Conservation (phyloP, 78 protist genomes). For the Capsaspora owczarzaki region DNA sequence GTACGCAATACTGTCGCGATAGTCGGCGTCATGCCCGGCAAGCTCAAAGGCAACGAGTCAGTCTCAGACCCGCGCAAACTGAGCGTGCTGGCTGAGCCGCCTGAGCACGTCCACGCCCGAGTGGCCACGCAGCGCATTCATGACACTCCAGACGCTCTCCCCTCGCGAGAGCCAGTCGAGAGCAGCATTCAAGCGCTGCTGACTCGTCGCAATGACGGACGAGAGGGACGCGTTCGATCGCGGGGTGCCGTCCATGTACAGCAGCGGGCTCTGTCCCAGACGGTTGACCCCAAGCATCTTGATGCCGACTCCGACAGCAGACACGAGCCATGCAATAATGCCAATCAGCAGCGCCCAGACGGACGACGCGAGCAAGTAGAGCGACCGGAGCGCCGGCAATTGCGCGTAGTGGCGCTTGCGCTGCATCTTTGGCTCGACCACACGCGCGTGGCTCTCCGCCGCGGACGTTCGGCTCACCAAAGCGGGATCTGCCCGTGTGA, state of each 20-base stretch:
- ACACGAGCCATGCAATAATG: background rate
- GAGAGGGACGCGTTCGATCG: background rate
- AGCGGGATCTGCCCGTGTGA: background rate
- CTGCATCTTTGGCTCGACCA: background rate
- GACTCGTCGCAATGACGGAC: background rate
- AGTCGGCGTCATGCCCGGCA: background rate
- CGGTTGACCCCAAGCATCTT: background rate
- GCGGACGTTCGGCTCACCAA: no score
- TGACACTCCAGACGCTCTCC: background rate
- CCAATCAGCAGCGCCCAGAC: background rate
- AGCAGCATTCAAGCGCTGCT: background rate
- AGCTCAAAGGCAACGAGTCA: no score
- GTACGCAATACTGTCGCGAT: background rate
- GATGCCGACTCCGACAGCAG: background rate
- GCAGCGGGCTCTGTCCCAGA: background rate
- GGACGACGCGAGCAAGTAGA: background rate
- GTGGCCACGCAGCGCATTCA: background rate
- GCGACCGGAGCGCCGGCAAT: background rate
- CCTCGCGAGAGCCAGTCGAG: background rate
- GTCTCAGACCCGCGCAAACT: no score
- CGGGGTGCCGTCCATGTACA: background rate
- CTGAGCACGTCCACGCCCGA: background rate
- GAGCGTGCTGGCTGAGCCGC: background rate
- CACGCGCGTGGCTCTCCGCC: background rate
- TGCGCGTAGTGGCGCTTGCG: background rate